Conservation (phyloP, 768 basidiomycete species). For the Mycena venus region DNA sequence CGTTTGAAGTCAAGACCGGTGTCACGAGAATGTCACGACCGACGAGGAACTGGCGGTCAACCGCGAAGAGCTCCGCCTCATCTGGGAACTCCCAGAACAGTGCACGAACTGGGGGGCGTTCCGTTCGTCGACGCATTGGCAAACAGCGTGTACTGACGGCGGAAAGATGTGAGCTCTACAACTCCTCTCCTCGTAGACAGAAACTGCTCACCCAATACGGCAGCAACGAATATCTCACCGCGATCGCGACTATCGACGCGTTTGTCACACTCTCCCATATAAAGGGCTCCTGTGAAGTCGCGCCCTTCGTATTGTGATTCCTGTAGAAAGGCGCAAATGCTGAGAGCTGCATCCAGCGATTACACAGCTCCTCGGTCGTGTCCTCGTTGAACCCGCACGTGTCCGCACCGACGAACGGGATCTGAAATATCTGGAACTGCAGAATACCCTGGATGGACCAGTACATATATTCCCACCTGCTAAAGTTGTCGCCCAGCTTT, state of each 20-base stretch:
- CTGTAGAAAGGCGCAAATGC: constrained; percentile 88
- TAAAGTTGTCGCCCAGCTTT: constrained; percentile 79
- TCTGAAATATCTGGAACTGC: constrained; percentile 92
- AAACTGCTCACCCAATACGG: constrained; percentile 78
- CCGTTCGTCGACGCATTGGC: constrained; percentile 74
- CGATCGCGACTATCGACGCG: constrained; percentile 78
- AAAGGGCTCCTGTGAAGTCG: constrained; percentile 82
- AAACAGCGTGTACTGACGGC: constrained; percentile 77
- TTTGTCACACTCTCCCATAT: constrained; percentile 85
- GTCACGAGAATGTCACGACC: constrained; percentile 81
- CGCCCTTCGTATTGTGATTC: constrained; percentile 80
- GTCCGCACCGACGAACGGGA: too few relatives aligned
- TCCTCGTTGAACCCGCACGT: constrained; percentile 79
- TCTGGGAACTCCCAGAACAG: constrained; percentile 86
- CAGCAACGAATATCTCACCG: constrained; percentile 75
- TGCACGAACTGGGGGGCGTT: constrained; percentile 78
- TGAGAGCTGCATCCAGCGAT: constrained; percentile 87
- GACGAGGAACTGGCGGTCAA: constrained; percentile 80
- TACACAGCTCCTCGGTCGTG: constrained; percentile 84
- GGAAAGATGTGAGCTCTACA: constrained; percentile 20
- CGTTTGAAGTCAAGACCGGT: constrained; percentile 80
- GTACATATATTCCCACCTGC: constrained; percentile 80
- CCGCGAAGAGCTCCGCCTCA: constrained; percentile 70
- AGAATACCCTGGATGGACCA: constrained; percentile 80
- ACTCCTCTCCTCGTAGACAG: constrained; percentile 10